Percentiles rank a stretch among this genome's conserved stretches.
Evolutionary conservation across 1,139 yeast species (phyloP).

Genomic region (Zygosaccharomyces sapae): DNA sequence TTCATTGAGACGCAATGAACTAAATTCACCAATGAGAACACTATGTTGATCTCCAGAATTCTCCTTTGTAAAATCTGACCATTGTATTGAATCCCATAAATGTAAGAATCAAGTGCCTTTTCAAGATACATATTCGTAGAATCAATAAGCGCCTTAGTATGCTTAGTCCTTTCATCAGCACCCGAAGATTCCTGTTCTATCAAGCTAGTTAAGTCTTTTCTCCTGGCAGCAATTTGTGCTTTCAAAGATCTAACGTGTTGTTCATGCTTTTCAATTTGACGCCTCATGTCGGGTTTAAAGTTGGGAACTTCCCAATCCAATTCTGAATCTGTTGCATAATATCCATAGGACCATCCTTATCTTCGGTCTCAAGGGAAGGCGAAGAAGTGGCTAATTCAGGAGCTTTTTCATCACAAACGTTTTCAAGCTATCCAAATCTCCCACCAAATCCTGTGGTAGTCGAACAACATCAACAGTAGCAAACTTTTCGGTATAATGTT

Average conservation of each 20-base stretch:
- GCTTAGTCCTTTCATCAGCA: slow-evolving; percentile 1
- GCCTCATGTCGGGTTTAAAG: slow-evolving; percentile 10
- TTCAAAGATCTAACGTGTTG: slow-evolving; percentile 1
- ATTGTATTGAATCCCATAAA: slow-evolving; percentile 25
- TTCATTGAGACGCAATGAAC: slow-evolving; percentile 14
- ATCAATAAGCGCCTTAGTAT: slow-evolving; percentile 3
- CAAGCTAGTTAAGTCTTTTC: slow-evolving; percentile 6
- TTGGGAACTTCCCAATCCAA: slow-evolving; percentile 4
- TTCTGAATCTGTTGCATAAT: slow-evolving; percentile 6
- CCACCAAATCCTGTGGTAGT: slow-evolving; percentile 20
- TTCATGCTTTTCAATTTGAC: slow-evolving; percentile 8
- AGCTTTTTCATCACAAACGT: slow-evolving; percentile 18
- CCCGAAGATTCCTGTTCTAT: neutral
- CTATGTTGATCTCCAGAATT: slow-evolving; percentile 20
- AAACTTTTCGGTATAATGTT: slow-evolving; percentile 42
- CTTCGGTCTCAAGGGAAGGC: slow-evolving; percentile 16
- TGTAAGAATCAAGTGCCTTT: slow-evolving; percentile 17
- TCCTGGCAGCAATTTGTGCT: slow-evolving; percentile 6
- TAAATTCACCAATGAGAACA: slow-evolving; percentile 26
- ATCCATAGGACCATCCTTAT: slow-evolving; percentile 10
- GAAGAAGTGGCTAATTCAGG: slow-evolving; percentile 15
- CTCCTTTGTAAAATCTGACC: slow-evolving; percentile 26
- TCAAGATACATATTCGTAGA: slow-evolving; percentile 12
- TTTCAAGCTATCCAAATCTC: slow-evolving; percentile 18
- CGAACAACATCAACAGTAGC: slow-evolving; percentile 12